Evolutionary conservation across 805 yeast genomes (phyloP), one percentile per base, ranked within the genome.

Genomic region (Priceomyces castillae): DNA sequence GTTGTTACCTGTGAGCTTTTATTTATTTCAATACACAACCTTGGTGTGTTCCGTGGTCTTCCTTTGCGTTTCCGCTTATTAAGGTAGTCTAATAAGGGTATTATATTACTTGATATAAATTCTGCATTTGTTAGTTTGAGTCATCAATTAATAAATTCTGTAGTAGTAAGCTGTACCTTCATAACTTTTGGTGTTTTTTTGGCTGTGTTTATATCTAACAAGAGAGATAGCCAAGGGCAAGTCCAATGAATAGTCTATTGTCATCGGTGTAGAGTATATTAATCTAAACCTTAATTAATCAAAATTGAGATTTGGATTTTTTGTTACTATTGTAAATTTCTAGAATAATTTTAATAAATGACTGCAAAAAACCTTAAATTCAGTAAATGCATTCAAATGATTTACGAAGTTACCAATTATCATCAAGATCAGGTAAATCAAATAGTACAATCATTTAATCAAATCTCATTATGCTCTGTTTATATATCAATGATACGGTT

Each of bases 181-280:
- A 31, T 23, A 20, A n/a, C 40, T 20, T 11, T 36, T 30, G 3
- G 11, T 23, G 14, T 37, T 7, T 5, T 22, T 28, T 14, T 30
- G 30, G 9, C 30, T 37, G 20, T 40, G 37, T 14, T 43, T 46
- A 17, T 37, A 22, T n/a, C 41, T 36, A 15, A 46, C 41, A 15
- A 46, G 38, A 9, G 46, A 37, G 11, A 47, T 11, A 2, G 47
- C 50, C 16, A 47, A 41, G 1, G 47, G 34, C 12, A 47, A 26
- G 7, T 44, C 50, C 7, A 43, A 18, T 4, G 41, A 36, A 17
- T 31, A 16, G 14, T 37, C 31, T 37, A 37, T 30, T 2, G 9
- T 22, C 25, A 22, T 22, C 25, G 25, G n/a, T n/a, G n/a, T n/a
- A n/a, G 15, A 30, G 33, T 16, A 30, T 30, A 9, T 9, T 30